These are phyloP conservation scores for Didymella lethalis DNA, from an alignment of 2,329 filamentous ascomycete species.

Conservation along the genomic window DNA sequence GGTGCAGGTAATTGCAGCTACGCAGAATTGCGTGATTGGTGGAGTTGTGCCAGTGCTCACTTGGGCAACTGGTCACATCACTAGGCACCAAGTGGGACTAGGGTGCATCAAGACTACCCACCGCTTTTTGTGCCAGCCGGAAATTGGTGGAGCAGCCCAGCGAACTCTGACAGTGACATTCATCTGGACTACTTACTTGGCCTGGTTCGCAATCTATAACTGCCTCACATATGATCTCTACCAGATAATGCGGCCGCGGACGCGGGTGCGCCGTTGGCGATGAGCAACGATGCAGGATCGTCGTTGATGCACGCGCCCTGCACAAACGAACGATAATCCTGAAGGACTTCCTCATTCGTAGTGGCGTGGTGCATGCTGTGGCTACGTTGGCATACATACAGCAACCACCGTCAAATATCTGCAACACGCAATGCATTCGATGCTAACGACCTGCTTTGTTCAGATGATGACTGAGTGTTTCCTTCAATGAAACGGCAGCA, in stretches of 20 bases:
- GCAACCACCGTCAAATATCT: constrained; percentile 18
- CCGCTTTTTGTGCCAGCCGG: neutral
- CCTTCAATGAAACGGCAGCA: constrained; percentile 14
- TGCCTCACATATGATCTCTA: constrained; percentile 13
- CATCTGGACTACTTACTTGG: constrained; percentile 6
- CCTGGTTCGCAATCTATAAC: constrained; percentile 13
- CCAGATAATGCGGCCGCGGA: constrained; percentile 8
- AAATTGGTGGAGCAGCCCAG: constrained; percentile 13
- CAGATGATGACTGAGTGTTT: constrained; percentile 1
- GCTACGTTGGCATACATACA: constrained; percentile 1
- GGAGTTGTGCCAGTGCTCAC: constrained; percentile 12
- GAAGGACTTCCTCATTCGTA: neutral
- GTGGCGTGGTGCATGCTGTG: constrained; percentile 7
- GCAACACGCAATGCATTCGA: constrained; percentile 11
- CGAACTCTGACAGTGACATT: neutral
- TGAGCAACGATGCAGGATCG: constrained; percentile 11
- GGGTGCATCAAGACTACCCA: constrained; percentile 11
- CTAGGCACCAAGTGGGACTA: constrained; percentile 15
- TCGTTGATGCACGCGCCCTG: constrained; percentile 9
- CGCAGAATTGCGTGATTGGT: constrained; percentile 16
- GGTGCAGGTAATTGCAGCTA: constrained; percentile 12
- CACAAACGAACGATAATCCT: constrained; percentile 1
- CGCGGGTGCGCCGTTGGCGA: constrained; percentile 10
- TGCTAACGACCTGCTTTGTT: constrained; percentile 8
- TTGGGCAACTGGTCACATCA: constrained; percentile 7